Base-by-base conservation (phyloP, 257 asterid genomes). In the Solanum chiquidenum region DNA sequence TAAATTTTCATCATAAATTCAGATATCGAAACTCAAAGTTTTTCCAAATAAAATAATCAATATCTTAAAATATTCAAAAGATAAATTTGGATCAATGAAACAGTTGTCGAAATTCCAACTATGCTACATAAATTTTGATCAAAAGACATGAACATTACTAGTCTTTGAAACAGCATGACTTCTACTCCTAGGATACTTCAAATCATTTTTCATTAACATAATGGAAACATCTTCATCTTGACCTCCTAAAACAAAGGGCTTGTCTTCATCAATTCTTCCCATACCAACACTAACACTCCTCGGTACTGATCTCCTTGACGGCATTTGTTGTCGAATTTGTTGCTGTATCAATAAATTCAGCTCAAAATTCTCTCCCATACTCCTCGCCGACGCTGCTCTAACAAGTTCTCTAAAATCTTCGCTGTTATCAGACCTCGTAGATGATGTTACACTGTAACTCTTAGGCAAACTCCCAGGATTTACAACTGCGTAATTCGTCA, bases 211-310 rank as follows among this genome's bases (percentile, higher is more conserved):
- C 64, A 38, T 89, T 5, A 74, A 86, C 55, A 89, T 92, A 58
- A 44, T 25, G 4, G 75, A 87, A 83, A 74, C 83, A 72, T 55
- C n/a, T 44, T 35, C n/a, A 31, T 2, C 25, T n/a, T 76, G 40
- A 5, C 88, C 91, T 14, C 91, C 92, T 66, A 91, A 91, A 89
- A 88, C 85, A 88, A 46, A 90, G 6, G 98, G 95, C 5, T 86
- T 87, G 0, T 97, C 99, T 64, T 97, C 99, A 76, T 95, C 99
- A 38, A 97, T 97, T 73, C 92, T 95, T 12, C 96, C 98, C 96
- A 97, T 95, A 0, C 93, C 98, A 0, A 94, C 98, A 25, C 98
- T 95, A 84, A 42, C 35, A 88, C 98, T 95, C 12, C 98, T 91
- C 6, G 93, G 94, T 86, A 96, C 93, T 93, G 66, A 20, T 58